Base-by-base conservation (phyloP, 345 rosid species). In the Eucalyptus globulus region DNA sequence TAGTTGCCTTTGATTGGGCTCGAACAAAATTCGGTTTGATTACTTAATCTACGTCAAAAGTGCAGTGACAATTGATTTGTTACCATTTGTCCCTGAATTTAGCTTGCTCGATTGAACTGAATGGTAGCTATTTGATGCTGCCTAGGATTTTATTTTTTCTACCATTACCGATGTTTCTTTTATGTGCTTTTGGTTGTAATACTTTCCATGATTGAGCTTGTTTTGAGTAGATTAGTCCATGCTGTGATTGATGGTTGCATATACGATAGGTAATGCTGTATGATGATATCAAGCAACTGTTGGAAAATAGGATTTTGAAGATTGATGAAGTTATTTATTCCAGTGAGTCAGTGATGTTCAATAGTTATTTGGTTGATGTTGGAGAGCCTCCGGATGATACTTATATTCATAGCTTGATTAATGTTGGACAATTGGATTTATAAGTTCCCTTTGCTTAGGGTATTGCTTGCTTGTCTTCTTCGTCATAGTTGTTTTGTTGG, bases 211-310 rank as follows among this genome's bases (percentile, higher is more conserved):
- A 24, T 58, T 10, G 14, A 24, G 29, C 62, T 49, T 49, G 43
- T 17, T 26, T 47, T 58, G 14, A 24, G 29, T 24, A 27, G 24
- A 27, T 51, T 40, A 40, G 43, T n/a, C 56, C 60, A 31, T 56
- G 31, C 27, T 24, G 4, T 62, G 50, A 65, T 47, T 51, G 4
- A 51, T 51, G 56, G 22, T 3, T 51, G 22, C 22, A 17, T 51
- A 58, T 91, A 97, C 97, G 91, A 51, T 94, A 87, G 56, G 56
- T 51, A 51, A 93, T 90, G 94, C 92, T 96, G 58, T 96, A 93
- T 85, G 99, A 97, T 87, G 98, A 94, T 7, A 93, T 93, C 3
- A 11, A 4, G 62, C 60, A 51, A 51, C 2, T 17, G 9, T 51
- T 51, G 56, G 9, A 51, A 51, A 51, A 7, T 17, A 51, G 22